These are phyloP conservation scores for Lasiodiplodia theobromae DNA, from an alignment of 2,329 filamentous ascomycete species.

Conservation along the genomic window DNA sequence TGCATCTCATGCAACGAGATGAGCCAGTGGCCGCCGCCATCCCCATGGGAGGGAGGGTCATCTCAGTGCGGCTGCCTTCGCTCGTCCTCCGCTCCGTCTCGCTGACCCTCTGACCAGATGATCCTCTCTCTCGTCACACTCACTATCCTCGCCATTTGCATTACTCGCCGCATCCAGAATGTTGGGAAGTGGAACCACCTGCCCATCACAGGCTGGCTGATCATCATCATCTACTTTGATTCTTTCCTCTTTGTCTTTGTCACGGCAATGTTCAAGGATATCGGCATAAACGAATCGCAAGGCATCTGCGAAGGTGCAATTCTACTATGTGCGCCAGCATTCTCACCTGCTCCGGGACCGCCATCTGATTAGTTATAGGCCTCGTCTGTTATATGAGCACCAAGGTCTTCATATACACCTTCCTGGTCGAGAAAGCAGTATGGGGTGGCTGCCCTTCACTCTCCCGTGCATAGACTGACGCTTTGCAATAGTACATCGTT, in stretches of 20 bases:
- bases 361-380: not conserved
- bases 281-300: constrained; percentile 62
- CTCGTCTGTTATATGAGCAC: constrained; percentile 29
- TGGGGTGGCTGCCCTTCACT: not conserved
- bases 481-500: constrained; percentile 9
- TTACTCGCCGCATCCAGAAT: constrained; percentile 38
- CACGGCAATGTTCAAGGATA: constrained; percentile 63
- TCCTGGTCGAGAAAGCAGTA: constrained; percentile 29
- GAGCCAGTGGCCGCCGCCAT: constrained; percentile 33
- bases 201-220: constrained; percentile 47
- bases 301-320: constrained; percentile 65
- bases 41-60: constrained; percentile 36
- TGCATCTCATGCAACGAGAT: not conserved
- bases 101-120: constrained; percentile 12
- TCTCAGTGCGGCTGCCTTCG: constrained; percentile 32
- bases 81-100: not conserved
- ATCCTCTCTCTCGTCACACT: constrained; percentile 21
- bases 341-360: not conserved
- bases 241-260: constrained; percentile 67
- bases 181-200: constrained; percentile 36
- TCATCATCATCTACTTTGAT: constrained; percentile 66
- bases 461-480: not conserved
- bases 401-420: constrained; percentile 26
- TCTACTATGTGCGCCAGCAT: constrained; percentile 55
- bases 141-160: constrained; percentile 25